phyloP scores from a whole-genome alignment of 306 rosid species.

The Dryas drummondii region DNA sequence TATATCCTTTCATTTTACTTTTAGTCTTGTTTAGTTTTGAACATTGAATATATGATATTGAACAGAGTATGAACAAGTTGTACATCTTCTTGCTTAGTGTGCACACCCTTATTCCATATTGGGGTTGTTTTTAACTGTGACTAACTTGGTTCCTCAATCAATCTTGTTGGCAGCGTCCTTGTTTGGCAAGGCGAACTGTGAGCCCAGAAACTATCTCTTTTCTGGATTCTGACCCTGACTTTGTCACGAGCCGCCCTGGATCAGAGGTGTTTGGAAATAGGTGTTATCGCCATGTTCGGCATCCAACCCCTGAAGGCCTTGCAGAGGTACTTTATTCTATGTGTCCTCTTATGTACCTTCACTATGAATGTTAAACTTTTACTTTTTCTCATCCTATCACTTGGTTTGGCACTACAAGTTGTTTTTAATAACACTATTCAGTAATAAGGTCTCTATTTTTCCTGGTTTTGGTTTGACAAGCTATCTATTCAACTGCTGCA shows the following conservation, averaged over 20 bases:
- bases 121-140: slow-evolving; percentile 13
- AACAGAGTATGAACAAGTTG: background rate
- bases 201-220: slow-evolving; percentile 54
- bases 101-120: background rate
- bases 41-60: background rate
- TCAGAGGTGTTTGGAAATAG: slow-evolving; percentile 57
- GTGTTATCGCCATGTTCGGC: slow-evolving; percentile 57
- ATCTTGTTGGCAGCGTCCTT: slow-evolving; percentile 60
- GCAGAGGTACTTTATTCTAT: slow-evolving; percentile 62
- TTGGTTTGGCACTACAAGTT: background rate
- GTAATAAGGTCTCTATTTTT: background rate
- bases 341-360: too few relatives aligned
- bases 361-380: background rate
- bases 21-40: background rate
- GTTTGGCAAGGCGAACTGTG: slow-evolving; percentile 53
- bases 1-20: background rate
- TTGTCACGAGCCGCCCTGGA: slow-evolving; percentile 38
- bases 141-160: slow-evolving; percentile 23
- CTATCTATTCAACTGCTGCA: background rate
- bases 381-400: background rate
- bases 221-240: slow-evolving; percentile 62
- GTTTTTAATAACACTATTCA: background rate
- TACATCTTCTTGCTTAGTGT: background rate
- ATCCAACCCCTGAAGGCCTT: slow-evolving; percentile 63
- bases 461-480: background rate